Base-by-base conservation (phyloP, 306 rosid genomes). In the Alnus rubra region DNA sequence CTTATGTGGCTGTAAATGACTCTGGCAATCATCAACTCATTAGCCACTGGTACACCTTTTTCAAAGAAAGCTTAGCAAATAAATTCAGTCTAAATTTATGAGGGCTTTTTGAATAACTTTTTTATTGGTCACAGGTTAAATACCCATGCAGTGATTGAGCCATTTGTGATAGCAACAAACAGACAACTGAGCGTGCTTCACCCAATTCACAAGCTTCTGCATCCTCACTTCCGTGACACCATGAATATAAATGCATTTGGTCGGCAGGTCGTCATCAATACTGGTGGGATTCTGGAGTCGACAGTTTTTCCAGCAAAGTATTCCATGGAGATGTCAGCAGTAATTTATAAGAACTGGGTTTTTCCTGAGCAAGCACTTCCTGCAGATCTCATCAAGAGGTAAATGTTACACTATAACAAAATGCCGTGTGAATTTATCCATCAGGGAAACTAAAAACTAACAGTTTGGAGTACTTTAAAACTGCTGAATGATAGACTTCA, bases 91-190 rank as follows among this genome's bases (percentile, higher is more conserved):
- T 4, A 49, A 30, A 15, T 35, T 3, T 74, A 68, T 30, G 33
- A 68, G 30, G 72, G 54, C 56, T 0, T 60, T 73, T 1, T 53
- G 23, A 64, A 39, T 59, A 15, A 6, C 42, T 48, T 80, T 39
- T 75, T 60, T 55, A n/a, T 48, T 12, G 62, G 35, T 71, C 15
- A 56, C 87, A 92, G 97, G 97, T 77, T 94, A 85, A 84, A 89
- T 76, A 91, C 97, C 54, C 98, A 88, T 78, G 97, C 97, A 1
- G 88, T 48, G 60, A 89, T 87, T n/a, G 97, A 94, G 85, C 98
- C 97, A 50, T 88, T 94, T 64, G 74, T 88, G 76, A 91, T 94
- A 81, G 91, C 98, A 18, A 72, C 92, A 78, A 88, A 91, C 16
- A 85, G 98, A 73, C 95, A 86, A 42, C 86, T 94, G 45, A 94